Conservation (phyloP, 257 asterid species). For the Solanum phureja region DNA sequence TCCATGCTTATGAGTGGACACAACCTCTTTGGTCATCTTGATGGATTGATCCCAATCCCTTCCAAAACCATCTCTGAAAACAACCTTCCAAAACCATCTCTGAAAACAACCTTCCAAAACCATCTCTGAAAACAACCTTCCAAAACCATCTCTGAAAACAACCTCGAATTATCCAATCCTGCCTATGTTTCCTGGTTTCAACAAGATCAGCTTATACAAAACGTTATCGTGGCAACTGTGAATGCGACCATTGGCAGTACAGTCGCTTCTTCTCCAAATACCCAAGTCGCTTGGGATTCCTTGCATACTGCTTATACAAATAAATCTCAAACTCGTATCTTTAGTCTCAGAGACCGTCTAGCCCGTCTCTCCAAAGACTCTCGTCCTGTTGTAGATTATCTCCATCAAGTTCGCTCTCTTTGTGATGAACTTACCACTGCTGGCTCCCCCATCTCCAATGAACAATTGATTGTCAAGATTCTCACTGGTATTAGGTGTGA, state of each 20-base stretch:
- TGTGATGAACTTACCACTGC: neutral
- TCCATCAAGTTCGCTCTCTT: neutral
- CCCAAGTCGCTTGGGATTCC: neutral
- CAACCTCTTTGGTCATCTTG: too few relatives aligned
- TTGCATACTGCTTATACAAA: neutral
- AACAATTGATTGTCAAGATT: neutral
- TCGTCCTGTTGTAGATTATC: neutral
- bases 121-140: too few relatives aligned
- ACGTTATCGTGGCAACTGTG: neutral
- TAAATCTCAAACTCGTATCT: neutral
- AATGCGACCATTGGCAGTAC: neutral
- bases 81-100: too few relatives aligned
- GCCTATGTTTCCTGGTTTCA: too few relatives aligned
- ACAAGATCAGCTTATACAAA: neutral
- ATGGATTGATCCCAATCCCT: neutral
- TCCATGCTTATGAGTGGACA: neutral
- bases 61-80: too few relatives aligned
- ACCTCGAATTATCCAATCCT: neutral
- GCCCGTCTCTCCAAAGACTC: neutral
- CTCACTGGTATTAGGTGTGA: neutral
- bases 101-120: too few relatives aligned
- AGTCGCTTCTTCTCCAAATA: neutral
- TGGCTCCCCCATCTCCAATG: neutral
- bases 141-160: too few relatives aligned
- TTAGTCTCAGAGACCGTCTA: neutral